phyloP scores from a whole-genome alignment of 73 alveolate species.

The Uronychia binucleata region DNA sequence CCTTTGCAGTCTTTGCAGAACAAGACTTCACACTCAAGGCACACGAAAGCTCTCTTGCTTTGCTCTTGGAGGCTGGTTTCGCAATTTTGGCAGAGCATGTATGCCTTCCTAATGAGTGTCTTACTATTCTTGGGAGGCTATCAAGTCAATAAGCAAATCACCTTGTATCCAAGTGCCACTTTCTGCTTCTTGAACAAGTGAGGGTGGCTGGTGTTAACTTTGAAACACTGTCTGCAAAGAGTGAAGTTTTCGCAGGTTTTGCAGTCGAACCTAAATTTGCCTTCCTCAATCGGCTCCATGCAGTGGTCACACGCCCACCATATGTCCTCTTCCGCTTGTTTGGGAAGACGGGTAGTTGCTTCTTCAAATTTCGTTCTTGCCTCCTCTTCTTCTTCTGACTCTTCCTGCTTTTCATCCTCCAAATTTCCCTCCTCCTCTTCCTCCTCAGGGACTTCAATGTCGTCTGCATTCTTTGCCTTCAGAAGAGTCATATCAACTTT shows the following conservation, averaged over 20 bases:
- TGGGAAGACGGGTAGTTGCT: not conserved
- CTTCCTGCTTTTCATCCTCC: conserved; percentile 46
- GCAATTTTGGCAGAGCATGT: conserved; percentile 47
- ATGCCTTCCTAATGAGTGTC: conserved; percentile 73
- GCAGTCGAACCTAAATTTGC: conserved; percentile 95
- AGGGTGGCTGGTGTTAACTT: conserved; percentile 73
- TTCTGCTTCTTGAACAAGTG: conserved; percentile 87
- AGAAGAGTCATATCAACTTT: conserved; percentile 50
- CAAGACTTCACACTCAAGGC: conserved; percentile 57
- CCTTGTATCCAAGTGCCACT: conserved; percentile 78
- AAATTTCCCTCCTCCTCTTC: conserved; percentile 60
- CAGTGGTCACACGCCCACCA: conserved; percentile 98
- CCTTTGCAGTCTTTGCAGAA: conserved; percentile 83
- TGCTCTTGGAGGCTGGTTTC: conserved; percentile 19
- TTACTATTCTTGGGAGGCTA: conserved; percentile 88
- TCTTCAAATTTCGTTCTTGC: conserved; percentile 16
- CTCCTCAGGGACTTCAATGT: conserved; percentile 73
- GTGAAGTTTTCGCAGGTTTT: conserved; percentile 93
- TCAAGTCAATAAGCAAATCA: not conserved
- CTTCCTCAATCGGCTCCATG: conserved; percentile 88
- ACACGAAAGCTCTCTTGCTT: conserved; percentile 42
- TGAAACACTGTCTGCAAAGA: conserved; percentile 89
- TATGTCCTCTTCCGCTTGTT: conserved; percentile 64
- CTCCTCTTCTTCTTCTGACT: conserved; percentile 53
- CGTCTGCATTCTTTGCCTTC: conserved; percentile 57